Evolutionary conservation across 345 rosid genomes (phyloP), one percentile per base, ranked within the genome.

Genomic region (Turnera subulata): DNA sequence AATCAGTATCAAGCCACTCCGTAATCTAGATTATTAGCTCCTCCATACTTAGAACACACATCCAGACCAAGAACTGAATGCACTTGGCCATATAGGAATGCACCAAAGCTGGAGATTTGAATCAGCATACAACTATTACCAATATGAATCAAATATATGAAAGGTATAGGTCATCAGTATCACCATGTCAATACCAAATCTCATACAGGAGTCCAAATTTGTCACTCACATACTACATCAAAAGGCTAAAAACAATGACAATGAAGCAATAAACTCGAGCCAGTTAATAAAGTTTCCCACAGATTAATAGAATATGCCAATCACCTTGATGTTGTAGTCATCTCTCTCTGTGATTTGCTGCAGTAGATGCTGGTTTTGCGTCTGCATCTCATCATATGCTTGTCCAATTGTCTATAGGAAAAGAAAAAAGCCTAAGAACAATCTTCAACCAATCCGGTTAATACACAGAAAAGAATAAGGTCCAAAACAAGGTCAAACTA

Each of bases 311-410:
- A 29, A 29, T 20, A 51, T 21, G 32, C 45, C 25, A 64, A 40
- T 69, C 56, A 92, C 97, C 97, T 94, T 94, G 56, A 88, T 85
- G 72, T 94, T 94, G 76, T 94, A 94, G 69, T 90, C 99, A 82
- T 94, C 97, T 61, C 96, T 78, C 71, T 94, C 99, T 10, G 99
- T 83, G 53, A 90, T 78, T 74, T 94, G 99, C 78, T 84, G 89
- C 78, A 94, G 70, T 55, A 94, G 81, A 58, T 82, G 97, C 73
- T 90, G 99, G 69, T 94, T 94, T 72, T 90, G 97, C 13, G 87
- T 82, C 73, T 88, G 96, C 89, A 90, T 88, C 63, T 88, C 97
- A 78, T 82, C 93, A 69, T 94, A 94, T 55, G 86, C 88, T 70
- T 80, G 93, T 64, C 95, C 95, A 63, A 90, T 94, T 46, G 97